Base-by-base conservation (phyloP, 768 basidiomycete species). In the Atractiella rhizophila region DNA sequence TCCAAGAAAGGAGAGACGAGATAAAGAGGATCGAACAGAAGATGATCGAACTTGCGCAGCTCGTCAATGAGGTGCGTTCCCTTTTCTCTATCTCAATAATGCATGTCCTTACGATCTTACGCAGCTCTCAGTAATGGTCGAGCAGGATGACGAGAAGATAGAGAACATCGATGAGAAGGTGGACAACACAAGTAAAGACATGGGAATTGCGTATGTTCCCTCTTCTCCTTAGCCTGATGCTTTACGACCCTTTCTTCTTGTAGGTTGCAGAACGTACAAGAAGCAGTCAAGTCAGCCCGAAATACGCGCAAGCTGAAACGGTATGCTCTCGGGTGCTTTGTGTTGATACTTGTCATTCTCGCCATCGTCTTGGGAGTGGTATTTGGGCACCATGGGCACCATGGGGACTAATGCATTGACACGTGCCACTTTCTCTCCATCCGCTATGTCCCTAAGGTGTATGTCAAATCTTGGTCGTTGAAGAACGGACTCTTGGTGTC, bases 261-360 rank as follows among this genome's bases (percentile, higher is more conserved):
- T 40, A 91, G 85, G 44, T 60, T 82, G 38, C 64, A 67, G 47
- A 77, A 91, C 57, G 80, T 82, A 1, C 71, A 76, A 35, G 77
- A 77, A 53, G 88, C 86, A 6, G 77, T 94, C 39, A 64, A 61
- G 28, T 81, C 77, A 28, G 88, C 88, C 18, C 68, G 77, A 25
- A 68, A 74, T 25, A 86, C 88, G 19, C 73, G 88, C 45, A 81
- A 75, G 61, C 94, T 88, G 68, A 73, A 85, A 54, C 91, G 83
- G 83, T 88, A 88, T 57, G 91, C 86, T 62, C 86, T 91, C 67
- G 70, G 83, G 47, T 56, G 59, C 42, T 53, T 85, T 18, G 44
- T 70, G 40, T 54, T 80, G 44, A 54, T 83, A 40, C 62, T 29
- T 42, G 31, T 28, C 39, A 24, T 24, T 38, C 15, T 38, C 5